Conservation (phyloP, 1,284 basidiomycete species). For the Apiotrichum laibachii region DNA sequence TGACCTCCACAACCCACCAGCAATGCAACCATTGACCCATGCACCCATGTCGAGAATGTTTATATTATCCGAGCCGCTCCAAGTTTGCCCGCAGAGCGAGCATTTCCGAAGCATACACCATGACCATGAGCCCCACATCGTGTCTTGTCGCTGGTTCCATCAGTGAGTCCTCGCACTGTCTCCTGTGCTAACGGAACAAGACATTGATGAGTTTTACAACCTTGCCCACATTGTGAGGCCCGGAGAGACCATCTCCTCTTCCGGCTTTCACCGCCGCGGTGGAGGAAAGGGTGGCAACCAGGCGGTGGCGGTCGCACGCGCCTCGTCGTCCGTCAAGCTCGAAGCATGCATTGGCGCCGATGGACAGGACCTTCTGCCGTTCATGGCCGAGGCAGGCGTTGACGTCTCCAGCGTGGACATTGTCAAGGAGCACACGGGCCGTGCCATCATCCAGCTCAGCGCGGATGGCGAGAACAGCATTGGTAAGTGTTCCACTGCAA, state of each 20-base stretch:
- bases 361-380: conserved; percentile 45
- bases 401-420: conserved; percentile 32
- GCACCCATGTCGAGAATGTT: background rate
- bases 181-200: conserved; percentile 4
- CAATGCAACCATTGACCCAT: background rate
- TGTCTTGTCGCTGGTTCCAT: conserved; percentile 16
- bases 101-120: background rate
- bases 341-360: conserved; percentile 50
- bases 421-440: conserved; percentile 49
- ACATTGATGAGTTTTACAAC: conserved; percentile 49
- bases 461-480: conserved; percentile 54
- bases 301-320: conserved; percentile 51
- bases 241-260: conserved; percentile 55
- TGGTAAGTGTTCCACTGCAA: conserved; percentile 33
- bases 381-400: conserved; percentile 39
- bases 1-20: background rate
- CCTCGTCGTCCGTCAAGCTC: conserved; percentile 47
- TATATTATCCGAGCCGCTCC: conserved; percentile 3
- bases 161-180: conserved; percentile 7
- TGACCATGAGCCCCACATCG: background rate
- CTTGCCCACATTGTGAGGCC: conserved; percentile 53
- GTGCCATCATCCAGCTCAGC: conserved; percentile 54
- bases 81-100: background rate
- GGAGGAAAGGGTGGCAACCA: conserved; percentile 58
- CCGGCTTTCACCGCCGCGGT: conserved; percentile 43